Conservation (phyloP, 176 grass and related monocot genomes). For the Bromus sterilis region DNA sequence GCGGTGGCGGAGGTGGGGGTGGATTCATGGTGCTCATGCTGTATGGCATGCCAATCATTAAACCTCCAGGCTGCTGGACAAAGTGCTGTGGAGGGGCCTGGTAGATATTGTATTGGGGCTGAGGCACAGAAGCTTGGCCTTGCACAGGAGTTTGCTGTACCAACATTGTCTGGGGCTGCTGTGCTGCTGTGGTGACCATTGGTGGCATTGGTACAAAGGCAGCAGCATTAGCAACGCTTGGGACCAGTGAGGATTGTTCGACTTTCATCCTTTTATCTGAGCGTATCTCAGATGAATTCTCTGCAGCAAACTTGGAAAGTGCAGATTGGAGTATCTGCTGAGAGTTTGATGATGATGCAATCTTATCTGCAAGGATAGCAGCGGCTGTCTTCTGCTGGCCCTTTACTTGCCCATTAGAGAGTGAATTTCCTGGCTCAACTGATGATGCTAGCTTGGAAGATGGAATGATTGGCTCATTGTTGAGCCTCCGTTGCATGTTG, state of each 20-base stretch:
- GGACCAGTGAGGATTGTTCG: slow-evolving; percentile 30
- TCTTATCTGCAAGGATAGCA: slow-evolving; percentile 74
- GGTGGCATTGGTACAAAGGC: slow-evolving; percentile 58
- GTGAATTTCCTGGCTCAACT: slow-evolving; percentile 25
- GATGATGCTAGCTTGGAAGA: slow-evolving; percentile 19
- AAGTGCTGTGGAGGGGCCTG: slow-evolving; percentile 49
- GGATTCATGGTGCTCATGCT: slow-evolving; percentile 40
- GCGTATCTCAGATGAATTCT: slow-evolving; percentile 42
- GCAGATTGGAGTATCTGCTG: slow-evolving; percentile 89
- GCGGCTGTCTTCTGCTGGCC: slow-evolving; percentile 49
- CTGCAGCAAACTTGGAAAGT: slow-evolving; percentile 81
- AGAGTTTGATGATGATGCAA: slow-evolving; percentile 77
- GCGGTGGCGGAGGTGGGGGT: slow-evolving; percentile 12
- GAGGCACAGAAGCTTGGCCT: slow-evolving; percentile 37
- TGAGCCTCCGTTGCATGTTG: slow-evolving; percentile 74
- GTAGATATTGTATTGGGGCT: slow-evolving; percentile 60
- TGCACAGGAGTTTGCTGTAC: slow-evolving; percentile 47
- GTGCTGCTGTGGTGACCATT: slow-evolving; percentile 41
- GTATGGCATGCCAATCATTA: slow-evolving; percentile 68
- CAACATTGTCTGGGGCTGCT: slow-evolving; percentile 59
- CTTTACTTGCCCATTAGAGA: slow-evolving; percentile 48
- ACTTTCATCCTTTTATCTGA: slow-evolving; percentile 53
- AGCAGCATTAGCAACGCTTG: slow-evolving; percentile 43
- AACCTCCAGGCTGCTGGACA: slow-evolving; percentile 55
- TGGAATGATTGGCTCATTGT: slow-evolving; percentile 58